phyloP scores from a whole-genome alignment of 2,329 filamentous ascomycete genomes.

The Acephala macrosclerotiorum region DNA sequence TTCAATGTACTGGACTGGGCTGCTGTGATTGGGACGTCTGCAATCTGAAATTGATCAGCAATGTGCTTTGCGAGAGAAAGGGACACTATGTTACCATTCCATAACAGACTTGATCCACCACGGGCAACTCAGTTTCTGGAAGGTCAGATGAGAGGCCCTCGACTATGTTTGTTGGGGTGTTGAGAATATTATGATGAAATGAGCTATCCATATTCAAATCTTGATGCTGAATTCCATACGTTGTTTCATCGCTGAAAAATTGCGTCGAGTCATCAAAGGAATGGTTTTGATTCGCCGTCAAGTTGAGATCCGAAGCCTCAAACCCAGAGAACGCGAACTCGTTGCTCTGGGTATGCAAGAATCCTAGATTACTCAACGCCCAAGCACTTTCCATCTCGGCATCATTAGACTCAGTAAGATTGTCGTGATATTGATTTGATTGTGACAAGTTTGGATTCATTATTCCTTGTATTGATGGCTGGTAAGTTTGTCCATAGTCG shows the following conservation, averaged over 20 bases:
- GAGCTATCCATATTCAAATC: neutral
- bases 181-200: neutral
- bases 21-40: slow-evolving; percentile 17
- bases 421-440: neutral
- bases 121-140: neutral
- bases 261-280: neutral
- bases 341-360: neutral
- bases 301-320: neutral
- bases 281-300: neutral
- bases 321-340: neutral
- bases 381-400: neutral
- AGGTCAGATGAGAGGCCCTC: neutral
- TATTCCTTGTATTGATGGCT: neutral
- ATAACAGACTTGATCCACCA: neutral
- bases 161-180: neutral
- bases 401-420: neutral
- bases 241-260: neutral
- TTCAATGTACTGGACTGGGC: slow-evolving; percentile 3
- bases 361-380: neutral
- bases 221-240: neutral
- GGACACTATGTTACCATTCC: neutral
- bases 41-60: slow-evolving; percentile 9
- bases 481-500: neutral
- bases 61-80: neutral
- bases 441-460: neutral